Conservation (phyloP, 1,284 basidiomycete species). For the Ustilago sp. region DNA sequence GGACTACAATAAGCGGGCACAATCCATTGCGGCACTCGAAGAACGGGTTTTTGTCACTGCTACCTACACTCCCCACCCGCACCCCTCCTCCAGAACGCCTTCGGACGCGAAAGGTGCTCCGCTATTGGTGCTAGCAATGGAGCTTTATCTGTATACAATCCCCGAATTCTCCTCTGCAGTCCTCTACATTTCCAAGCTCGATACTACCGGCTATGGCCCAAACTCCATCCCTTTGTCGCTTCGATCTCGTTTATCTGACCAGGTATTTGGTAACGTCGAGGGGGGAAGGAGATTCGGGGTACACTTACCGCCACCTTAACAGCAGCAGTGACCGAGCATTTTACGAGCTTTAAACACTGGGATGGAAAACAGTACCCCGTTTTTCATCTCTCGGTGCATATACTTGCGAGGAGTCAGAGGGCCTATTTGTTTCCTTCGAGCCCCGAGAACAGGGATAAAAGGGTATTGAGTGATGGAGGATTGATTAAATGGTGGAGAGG, state of each 20-base stretch:
- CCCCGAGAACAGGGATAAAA: constrained; percentile 78
- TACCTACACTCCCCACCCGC: constrained; percentile 31
- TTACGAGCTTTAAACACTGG: constrained; percentile 74
- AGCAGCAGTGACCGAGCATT: constrained; percentile 77
- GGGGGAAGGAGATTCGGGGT: constrained; percentile 17
- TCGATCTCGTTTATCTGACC: constrained; percentile 4
- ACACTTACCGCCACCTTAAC: constrained; percentile 76
- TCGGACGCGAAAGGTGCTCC: constrained; percentile 68
- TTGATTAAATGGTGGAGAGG: constrained; percentile 92
- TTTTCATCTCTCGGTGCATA: constrained; percentile 74
- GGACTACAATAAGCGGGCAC: constrained; percentile 28
- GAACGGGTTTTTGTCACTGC: constrained; percentile 55
- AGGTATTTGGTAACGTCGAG: constrained; percentile 8
- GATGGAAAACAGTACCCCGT: constrained; percentile 12
- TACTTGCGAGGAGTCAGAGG: constrained; percentile 89
- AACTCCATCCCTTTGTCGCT: constrained; percentile 19
- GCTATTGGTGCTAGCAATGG: constrained; percentile 80
- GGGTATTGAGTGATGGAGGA: constrained; percentile 80
- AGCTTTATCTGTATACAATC: constrained; percentile 82
- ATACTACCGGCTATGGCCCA: constrained; percentile 83
- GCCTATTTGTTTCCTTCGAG: constrained; percentile 96
- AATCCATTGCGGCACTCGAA: constrained; percentile 29
- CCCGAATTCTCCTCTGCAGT: constrained; percentile 79
- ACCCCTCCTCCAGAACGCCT: neutral
- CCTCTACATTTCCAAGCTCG: constrained; percentile 92